A percentile compares a stretch with the other conserved stretches of the same genome.
phyloP scores from a whole-genome alignment of 371 early-diverging fungal genomes.

The Rhizopus delemar region DNA sequence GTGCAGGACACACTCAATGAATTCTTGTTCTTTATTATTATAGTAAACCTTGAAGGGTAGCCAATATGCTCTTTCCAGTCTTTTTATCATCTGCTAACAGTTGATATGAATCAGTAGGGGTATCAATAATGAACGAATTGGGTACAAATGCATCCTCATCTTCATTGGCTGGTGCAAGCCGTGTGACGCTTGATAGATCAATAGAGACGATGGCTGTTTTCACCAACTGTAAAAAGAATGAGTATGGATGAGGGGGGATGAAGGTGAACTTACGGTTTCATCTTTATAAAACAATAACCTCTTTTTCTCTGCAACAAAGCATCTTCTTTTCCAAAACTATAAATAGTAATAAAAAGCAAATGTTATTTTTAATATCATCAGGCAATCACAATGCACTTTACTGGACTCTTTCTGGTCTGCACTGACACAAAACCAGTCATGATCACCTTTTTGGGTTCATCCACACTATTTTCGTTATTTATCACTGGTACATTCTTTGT shows the following conservation, averaged over 20 bases:
- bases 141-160: constrained; percentile 46
- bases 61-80: constrained; percentile 33
- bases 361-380: not conserved
- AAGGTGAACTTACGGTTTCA: constrained; percentile 27
- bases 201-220: constrained; percentile 46
- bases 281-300: constrained; percentile 46
- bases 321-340: constrained; percentile 52
- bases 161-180: constrained; percentile 33
- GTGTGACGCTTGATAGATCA: constrained; percentile 33
- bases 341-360: not conserved
- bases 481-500: no score
- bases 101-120: constrained; percentile 35
- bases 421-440: constrained; percentile 34
- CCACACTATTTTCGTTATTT: no score
- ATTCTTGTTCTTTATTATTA: not conserved
- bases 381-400: constrained; percentile 5
- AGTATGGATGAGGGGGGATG: not conserved
- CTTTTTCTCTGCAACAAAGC: constrained; percentile 42
- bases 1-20: constrained; percentile 22
- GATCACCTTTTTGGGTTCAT: not conserved
- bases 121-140: constrained; percentile 40
- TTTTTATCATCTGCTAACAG: constrained; percentile 42
- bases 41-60: constrained; percentile 27
- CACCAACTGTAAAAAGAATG: constrained; percentile 6
- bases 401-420: constrained; percentile 28